phyloP scores from a whole-genome alignment of 805 yeast genomes.

The Ogataea philodendri region DNA sequence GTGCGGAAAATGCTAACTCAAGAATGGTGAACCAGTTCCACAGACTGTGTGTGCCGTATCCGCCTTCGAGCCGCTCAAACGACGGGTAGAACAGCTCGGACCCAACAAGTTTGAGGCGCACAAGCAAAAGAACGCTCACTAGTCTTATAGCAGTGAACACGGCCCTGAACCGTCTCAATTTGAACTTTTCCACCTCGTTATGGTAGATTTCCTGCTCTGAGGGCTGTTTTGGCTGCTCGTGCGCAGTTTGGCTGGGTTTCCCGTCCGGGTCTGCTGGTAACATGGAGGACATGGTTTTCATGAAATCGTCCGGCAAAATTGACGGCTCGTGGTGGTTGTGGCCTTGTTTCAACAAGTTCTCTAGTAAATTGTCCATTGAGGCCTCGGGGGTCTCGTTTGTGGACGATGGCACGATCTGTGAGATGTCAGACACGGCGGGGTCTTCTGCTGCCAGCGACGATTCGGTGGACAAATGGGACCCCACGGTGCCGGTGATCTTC shows the following conservation, averaged over 20 bases:
- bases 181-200: slow-evolving; percentile 14
- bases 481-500: slow-evolving; percentile 42
- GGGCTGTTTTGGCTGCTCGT: not conserved
- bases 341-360: slow-evolving; percentile 19
- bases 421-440: slow-evolving; percentile 26
- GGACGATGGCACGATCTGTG: slow-evolving; percentile 13
- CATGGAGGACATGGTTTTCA: slow-evolving; percentile 31
- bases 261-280: slow-evolving; percentile 15
- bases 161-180: slow-evolving; percentile 14
- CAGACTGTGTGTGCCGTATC: slow-evolving; percentile 16
- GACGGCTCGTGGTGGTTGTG: slow-evolving; percentile 12
- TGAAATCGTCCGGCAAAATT: slow-evolving; percentile 29
- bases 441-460: slow-evolving; percentile 32
- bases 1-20: slow-evolving; percentile 23
- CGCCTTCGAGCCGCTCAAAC: slow-evolving; percentile 15
- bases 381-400: slow-evolving; percentile 16
- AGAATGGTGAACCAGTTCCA: slow-evolving; percentile 25
- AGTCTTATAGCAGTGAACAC: slow-evolving; percentile 22
- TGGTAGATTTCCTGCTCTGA: slow-evolving; percentile 13
- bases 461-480: slow-evolving; percentile 36
- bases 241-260: slow-evolving; percentile 4
- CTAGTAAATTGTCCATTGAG: slow-evolving; percentile 19
- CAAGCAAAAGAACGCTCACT: slow-evolving; percentile 12
- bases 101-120: slow-evolving; percentile 12
- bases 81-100: slow-evolving; percentile 11